Evolutionary conservation across 257 asterid genomes (phyloP).

Genomic region (Nicotiana sylvestris): DNA sequence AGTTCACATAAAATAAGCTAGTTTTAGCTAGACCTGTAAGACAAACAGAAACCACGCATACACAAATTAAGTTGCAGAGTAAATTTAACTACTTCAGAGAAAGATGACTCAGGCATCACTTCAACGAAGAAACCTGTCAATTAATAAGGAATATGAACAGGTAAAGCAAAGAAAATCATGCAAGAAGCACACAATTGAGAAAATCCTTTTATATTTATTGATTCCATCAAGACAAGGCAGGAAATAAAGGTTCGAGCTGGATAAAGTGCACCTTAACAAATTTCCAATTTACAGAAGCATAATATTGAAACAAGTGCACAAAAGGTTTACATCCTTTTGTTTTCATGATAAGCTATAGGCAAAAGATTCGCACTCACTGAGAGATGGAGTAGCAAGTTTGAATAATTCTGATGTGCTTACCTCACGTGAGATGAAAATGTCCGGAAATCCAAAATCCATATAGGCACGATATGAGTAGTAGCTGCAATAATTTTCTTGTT

Average conservation of each 20-base stretch:
- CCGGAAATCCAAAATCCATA: conserved; percentile 90
- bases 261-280: conserved; percentile 1
- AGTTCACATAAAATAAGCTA: background rate
- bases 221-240: background rate
- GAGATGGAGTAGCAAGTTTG: background rate
- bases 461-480: conserved; percentile 84
- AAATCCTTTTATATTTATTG: background rate
- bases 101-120: background rate
- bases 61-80: background rate
- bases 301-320: background rate
- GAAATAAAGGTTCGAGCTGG: background rate
- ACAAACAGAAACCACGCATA: background rate
- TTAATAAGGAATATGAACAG: background rate
- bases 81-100: background rate
- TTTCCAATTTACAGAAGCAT: background rate
- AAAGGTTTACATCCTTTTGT: background rate
- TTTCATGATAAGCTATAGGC: background rate
- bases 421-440: conserved; percentile 94
- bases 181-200: background rate
- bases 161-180: background rate
- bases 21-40: background rate
- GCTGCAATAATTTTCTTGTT: conserved; percentile 42
- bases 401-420: conserved; percentile 29
- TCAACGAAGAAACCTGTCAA: background rate
- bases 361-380: background rate